Conservation (phyloP, 139 green algal species). For the Pleodorina starrii region DNA sequence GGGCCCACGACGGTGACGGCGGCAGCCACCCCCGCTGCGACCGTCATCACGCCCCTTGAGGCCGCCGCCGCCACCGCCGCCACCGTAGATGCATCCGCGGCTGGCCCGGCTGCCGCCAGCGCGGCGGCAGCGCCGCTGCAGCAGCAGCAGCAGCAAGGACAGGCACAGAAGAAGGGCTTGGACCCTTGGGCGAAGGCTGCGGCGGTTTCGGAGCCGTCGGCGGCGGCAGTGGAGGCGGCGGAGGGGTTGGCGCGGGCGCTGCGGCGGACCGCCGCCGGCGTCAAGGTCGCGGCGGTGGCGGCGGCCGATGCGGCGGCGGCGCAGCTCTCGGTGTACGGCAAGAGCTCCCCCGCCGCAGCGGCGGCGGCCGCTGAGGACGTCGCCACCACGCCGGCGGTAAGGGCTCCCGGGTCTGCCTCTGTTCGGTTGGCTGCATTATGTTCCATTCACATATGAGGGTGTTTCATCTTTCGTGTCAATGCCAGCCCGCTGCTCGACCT, state of each 20-base stretch:
- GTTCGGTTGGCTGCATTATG: no score
- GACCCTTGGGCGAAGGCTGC: not conserved
- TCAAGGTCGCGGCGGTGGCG: not conserved
- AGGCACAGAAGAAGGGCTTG: not conserved
- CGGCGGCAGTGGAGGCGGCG: not conserved
- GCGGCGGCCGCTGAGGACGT: not conserved
- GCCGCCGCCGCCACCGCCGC: no score
- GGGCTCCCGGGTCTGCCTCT: no score
- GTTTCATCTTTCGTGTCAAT: no score
- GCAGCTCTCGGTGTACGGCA: slow-evolving; percentile 18
- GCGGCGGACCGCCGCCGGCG: not conserved
- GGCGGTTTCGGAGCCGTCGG: not conserved
- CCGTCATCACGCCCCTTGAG: not conserved
- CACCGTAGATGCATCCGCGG: not conserved
- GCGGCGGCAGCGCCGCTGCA: no score
- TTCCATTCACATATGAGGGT: no score
- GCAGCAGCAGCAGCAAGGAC: not conserved
- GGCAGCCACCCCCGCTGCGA: not conserved
- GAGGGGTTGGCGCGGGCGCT: not conserved
- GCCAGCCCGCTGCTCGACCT: no score
- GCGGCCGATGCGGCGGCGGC: no score
- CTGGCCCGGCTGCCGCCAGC: not conserved
- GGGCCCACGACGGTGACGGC: no score
- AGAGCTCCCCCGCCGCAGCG: no score
- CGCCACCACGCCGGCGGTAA: not conserved